These are phyloP conservation scores for Globisporangium carolinianum DNA, from an alignment of 352 stramenopile species.

Conservation along the genomic window DNA sequence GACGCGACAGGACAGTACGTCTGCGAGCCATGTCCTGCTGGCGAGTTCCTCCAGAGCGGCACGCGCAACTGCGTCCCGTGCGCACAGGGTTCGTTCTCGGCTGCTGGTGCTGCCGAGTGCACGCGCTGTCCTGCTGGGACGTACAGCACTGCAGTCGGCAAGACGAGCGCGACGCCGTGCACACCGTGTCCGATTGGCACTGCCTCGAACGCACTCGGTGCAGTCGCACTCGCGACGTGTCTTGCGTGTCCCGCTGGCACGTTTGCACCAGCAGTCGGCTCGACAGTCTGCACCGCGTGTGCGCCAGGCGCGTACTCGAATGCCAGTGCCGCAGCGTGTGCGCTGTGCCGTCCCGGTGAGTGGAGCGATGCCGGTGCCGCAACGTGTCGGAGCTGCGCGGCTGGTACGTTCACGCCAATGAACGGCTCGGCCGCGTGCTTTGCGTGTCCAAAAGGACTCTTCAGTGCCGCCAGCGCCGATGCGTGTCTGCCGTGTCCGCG, in stretches of 20 bases:
- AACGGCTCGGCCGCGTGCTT: constrained; percentile 34
- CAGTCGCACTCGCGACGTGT: constrained; percentile 23
- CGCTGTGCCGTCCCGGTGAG: constrained; percentile 29
- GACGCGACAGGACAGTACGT: constrained; percentile 41
- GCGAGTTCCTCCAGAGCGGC: constrained; percentile 46
- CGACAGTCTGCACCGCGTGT: constrained; percentile 16
- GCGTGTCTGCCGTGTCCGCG: constrained; percentile 36
- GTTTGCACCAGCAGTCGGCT: constrained; percentile 17
- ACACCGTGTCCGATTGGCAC: constrained; percentile 40
- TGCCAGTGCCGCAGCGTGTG: constrained; percentile 31
- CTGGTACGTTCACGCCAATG: constrained; percentile 39
- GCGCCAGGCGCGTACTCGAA: constrained; percentile 32
- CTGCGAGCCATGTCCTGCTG: constrained; percentile 53
- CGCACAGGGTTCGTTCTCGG: constrained; percentile 36
- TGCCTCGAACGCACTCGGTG: constrained; percentile 31
- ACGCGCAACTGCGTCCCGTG: constrained; percentile 46
- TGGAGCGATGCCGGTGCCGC: constrained; percentile 31
- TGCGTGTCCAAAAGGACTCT: constrained; percentile 50
- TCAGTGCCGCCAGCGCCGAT: constrained; percentile 29
- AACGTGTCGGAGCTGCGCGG: constrained; percentile 29
- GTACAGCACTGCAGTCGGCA: constrained; percentile 35
- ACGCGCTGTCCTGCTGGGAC: constrained; percentile 39
- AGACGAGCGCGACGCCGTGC: constrained; percentile 29
- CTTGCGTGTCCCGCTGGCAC: constrained; percentile 20
- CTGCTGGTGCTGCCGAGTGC: constrained; percentile 30